These are phyloP conservation scores for Suillus clintonianus DNA, from an alignment of 768 basidiomycete genomes.

Conservation along the genomic window DNA sequence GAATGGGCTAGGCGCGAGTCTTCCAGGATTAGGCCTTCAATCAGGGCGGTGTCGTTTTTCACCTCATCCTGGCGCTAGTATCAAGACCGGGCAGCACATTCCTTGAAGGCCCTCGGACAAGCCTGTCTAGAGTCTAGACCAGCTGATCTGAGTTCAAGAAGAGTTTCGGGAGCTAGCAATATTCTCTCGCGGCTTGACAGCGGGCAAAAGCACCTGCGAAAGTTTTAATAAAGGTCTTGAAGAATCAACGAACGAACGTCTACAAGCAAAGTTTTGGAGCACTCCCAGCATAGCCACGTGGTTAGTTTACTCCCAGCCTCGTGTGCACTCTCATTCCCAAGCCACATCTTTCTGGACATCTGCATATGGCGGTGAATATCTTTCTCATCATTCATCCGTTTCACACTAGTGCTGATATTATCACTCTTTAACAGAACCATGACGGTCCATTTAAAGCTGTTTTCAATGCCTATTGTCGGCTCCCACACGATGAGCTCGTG, in stretches of 20 bases:
- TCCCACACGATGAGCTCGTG: conserved; percentile 66
- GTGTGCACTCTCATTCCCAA: conserved; percentile 7
- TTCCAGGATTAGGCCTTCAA: not conserved
- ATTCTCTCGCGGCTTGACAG: not conserved
- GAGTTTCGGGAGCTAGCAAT: not conserved
- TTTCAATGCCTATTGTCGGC: conserved; percentile 66
- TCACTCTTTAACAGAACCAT: conserved; percentile 19
- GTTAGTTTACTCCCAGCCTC: not conserved
- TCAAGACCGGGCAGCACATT: not conserved
- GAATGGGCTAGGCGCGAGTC: not conserved
- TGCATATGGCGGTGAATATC: conserved; percentile 43
- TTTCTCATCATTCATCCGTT: conserved; percentile 8
- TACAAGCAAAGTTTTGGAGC: not conserved
- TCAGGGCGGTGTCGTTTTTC: too few relatives aligned
- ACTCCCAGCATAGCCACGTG: conserved; percentile 1
- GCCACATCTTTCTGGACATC: not conserved
- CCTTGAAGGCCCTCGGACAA: not conserved
- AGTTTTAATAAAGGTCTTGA: not conserved
- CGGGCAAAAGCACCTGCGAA: not conserved
- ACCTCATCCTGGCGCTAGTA: not conserved
- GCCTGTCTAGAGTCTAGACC: not conserved
- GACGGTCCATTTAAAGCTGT: conserved; percentile 45
- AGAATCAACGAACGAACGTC: not conserved
- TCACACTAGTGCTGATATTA: conserved; percentile 32
- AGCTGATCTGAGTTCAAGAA: not conserved